Base-by-base conservation (phyloP, 2,329 filamentous ascomycete genomes). In the Fusarium algeriense region DNA sequence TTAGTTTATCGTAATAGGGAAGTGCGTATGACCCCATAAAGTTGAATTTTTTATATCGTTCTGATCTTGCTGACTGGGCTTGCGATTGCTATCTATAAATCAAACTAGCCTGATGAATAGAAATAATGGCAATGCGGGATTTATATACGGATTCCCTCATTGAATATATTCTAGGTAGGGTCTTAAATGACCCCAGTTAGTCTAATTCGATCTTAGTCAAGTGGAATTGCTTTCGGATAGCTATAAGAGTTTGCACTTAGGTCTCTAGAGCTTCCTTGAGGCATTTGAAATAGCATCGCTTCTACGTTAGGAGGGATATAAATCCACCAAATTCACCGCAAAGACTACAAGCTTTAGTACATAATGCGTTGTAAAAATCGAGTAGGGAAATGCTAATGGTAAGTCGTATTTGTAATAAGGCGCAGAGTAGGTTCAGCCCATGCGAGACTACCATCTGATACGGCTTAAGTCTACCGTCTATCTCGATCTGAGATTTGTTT, bases 341-440 rank as follows among this genome's bases (percentile, higher is more conserved):
- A 28, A 74, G 30, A n/a, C 46, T 52, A 55, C n/a, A 82, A 20
- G 26, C n/a, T 64, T 80, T 75, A 20, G 75, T 77, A 44, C 75
- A 80, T 10, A 81, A 64, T 32, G 54, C 59, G 14, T 61, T 2
- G 60, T 79, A 75, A 59, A 79, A 75, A 41, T 78, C 71, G 41
- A 50, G 30, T 2, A 81, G 64, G 53, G 76, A 76, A 62, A 78
- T 35, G 38, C 14, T 14, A 30, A 15, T 49, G 30, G 79, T 77
- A 53, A 78, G 61, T 53, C 60, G 34, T 60, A 78, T 81, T 67
- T 75, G 75, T 58, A 81, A 55, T 43, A 81, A 66, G 49, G 80
- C 78, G 66, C 76, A 79, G 58, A 82, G 32, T 44, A 78, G 71
- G 62, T 81, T 75, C 1, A 81, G 68, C 50, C 76, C 76, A 56